Percentiles rank a stretch among this genome's conserved stretches.
These are phyloP conservation scores for Debaryomyces castellii DNA, from an alignment of 805 yeast genomes.

Conservation along the genomic window DNA sequence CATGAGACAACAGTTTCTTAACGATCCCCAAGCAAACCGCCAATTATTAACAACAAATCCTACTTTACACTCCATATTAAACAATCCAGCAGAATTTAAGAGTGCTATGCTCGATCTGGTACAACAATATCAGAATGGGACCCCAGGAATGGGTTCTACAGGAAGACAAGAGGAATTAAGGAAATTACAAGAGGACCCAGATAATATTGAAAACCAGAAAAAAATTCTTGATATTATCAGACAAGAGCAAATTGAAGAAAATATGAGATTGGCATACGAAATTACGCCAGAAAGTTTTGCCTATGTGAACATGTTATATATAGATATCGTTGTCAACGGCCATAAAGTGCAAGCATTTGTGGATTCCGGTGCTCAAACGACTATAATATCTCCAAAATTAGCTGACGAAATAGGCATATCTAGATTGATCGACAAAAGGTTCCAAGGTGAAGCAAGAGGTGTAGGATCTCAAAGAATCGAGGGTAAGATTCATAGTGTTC, in stretches of 20 bases:
- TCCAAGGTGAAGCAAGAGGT: slow-evolving; percentile 81
- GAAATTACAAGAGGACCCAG: slow-evolving; percentile 61
- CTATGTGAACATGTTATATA: slow-evolving; percentile 78
- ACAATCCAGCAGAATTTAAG: slow-evolving; percentile 50
- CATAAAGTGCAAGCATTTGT: slow-evolving; percentile 86
- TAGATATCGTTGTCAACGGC: slow-evolving; percentile 77
- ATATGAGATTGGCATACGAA: slow-evolving; percentile 76
- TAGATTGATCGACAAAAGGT: slow-evolving; percentile 75
- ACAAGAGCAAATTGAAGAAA: slow-evolving; percentile 75
- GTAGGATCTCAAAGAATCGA: slow-evolving; percentile 79
- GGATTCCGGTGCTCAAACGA: slow-evolving; percentile 93
- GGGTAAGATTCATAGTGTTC: slow-evolving; percentile 88
- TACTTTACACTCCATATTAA: slow-evolving; percentile 42
- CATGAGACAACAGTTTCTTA: slow-evolving; percentile 48
- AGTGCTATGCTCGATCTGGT: slow-evolving; percentile 32
- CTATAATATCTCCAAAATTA: slow-evolving; percentile 75
- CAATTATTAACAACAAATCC: slow-evolving; percentile 45
- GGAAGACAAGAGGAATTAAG: slow-evolving; percentile 43
- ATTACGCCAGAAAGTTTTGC: slow-evolving; percentile 89
- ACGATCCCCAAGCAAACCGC: slow-evolving; percentile 38
- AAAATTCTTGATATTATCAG: slow-evolving; percentile 66
- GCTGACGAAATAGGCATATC: slow-evolving; percentile 72
- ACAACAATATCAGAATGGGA: slow-evolving; percentile 29
- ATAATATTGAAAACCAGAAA: slow-evolving; percentile 65
- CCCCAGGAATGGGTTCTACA: slow-evolving; percentile 26